A percentile compares a stretch with the other conserved stretches of the same genome.
phyloP scores from a whole-genome alignment of 139 green algal genomes.

The Closterium sp. region DNA sequence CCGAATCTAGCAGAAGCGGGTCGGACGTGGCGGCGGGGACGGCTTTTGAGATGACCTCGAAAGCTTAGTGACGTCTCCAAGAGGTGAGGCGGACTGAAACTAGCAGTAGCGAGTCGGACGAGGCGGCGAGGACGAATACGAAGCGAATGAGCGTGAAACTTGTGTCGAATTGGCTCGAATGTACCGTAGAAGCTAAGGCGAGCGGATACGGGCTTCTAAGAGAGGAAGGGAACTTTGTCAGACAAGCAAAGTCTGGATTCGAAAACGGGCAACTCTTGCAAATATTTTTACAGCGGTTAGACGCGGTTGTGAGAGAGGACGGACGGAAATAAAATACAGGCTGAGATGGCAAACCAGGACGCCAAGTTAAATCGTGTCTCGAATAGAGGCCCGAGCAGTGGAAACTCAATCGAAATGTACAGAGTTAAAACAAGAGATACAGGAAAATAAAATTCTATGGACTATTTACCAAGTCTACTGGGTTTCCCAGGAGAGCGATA shows the following conservation, averaged over 20 bases:
- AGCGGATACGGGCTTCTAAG: background rate
- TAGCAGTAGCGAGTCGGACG: background rate
- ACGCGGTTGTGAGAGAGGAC: background rate
- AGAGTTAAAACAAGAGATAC: too few relatives aligned
- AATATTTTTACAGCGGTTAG: background rate
- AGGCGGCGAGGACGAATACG: background rate
- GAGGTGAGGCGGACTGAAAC: too few relatives aligned
- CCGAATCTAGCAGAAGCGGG: background rate
- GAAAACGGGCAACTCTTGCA: background rate
- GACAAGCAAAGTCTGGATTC: too few relatives aligned
- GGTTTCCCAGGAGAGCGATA: background rate
- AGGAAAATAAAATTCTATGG: background rate
- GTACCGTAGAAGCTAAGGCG: background rate
- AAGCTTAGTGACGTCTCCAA: too few relatives aligned
- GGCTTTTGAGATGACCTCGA: too few relatives aligned
- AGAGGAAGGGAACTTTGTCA: background rate
- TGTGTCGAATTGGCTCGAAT: background rate
- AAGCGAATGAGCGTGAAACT: background rate
- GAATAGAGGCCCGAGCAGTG: too few relatives aligned
- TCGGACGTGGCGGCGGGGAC: background rate
- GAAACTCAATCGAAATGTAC: background rate
- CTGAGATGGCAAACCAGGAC: background rate
- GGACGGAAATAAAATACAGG: background rate
- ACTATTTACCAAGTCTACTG: too few relatives aligned
- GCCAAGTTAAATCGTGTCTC: too few relatives aligned